Base-by-base conservation (phyloP, 169 alveolate genomes). In the Eimeria brunetti region DNA sequence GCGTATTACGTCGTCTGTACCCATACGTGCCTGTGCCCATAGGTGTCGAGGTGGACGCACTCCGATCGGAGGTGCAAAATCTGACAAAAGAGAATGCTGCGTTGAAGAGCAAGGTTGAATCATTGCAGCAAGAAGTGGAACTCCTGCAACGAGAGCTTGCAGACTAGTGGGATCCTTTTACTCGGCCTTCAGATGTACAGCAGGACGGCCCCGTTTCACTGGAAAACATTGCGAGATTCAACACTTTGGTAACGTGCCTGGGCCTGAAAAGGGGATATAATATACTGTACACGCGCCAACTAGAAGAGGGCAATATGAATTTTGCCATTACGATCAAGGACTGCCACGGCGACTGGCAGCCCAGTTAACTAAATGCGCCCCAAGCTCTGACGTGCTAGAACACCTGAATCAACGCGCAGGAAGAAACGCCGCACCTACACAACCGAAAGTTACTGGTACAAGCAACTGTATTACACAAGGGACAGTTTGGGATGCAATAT, bases 1-100 rank as follows among this genome's bases (percentile, higher is more conserved):
- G n/a, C 44, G 67, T 46, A 12, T 11, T 6, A 27, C 60, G 46
- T 78, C 38, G n/a, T 41, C 67, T 86, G 83, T 12, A 51, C 0
- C 41, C 41, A 95, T 97, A 67, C 98, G 98, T 67, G 96, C 97
- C 62, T n/a, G 83, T 12, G 67, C 0, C 41, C 41, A 95, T 97
- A 67, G 99, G 98, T 67, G 96, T 97, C 62, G 99, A 98, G 91
- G 97, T 97, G 49, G 98, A 97, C 58, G 96, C 96, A 67, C 96
- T 98, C 46, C 97, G 97, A 83, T 94, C 97, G 22, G 99, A 98
- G 80, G 97, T 97, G 92, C 98, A 97, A 95, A 97, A 97, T 71
- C 96, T 97, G 51, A 98, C 97, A 88, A 98, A 96, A 83, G 96
- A 97, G 85, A 97, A 97, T 76, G 97, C 89, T 27, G 96, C 96